Base-by-base conservation (phyloP, 176 grass and related monocot species). In the Zizania latifolia region DNA sequence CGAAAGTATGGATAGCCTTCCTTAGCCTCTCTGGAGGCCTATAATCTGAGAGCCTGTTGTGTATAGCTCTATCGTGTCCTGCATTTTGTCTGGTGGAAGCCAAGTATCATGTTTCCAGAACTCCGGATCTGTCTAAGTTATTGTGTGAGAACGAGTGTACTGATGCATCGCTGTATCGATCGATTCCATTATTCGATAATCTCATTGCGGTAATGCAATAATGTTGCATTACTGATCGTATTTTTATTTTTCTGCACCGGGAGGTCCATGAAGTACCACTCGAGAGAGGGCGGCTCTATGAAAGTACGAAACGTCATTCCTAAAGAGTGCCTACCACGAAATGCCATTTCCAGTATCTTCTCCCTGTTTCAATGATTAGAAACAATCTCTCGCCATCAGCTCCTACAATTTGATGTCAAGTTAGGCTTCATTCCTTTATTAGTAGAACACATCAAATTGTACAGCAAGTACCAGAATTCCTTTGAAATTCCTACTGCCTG, bases 31-130 rank as follows among this genome's bases (percentile, higher is more conserved):
- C 35, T 51, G 61, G 68, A 87, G 79, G 85, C 79, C 12, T 65
- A 51, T 66, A 75, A 78, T 72, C 60, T 72, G 74, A 83, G 78
- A 73, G 70, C 39, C 71, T 68, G 4, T 73, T 82, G 85, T 87
- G 79, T 83, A 87, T 87, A 87, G 80, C 80, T 46, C 40, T 82
- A 41, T 73, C 60, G 26, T 78, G 65, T 67, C 48, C 70, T 82
- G 58, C 66, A 77, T 78, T 81, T 73, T 71, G 34, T 77, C 44
- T 66, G 72, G 58, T 78, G 78, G 78, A 78, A 69, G 74, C 78
- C 23, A 85, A 78, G 61, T 82, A 81, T 71, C 75, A 61, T 50
- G 63, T 77, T 82, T 77, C 60, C 38, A 70, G 31, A 72, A 62
- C 58, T 67, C 76, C 23, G 50, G 43, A 55, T 82, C 36, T 78